Evolutionary conservation across 768 basidiomycete genomes (phyloP).

Genomic region (Calvatia gigantea): DNA sequence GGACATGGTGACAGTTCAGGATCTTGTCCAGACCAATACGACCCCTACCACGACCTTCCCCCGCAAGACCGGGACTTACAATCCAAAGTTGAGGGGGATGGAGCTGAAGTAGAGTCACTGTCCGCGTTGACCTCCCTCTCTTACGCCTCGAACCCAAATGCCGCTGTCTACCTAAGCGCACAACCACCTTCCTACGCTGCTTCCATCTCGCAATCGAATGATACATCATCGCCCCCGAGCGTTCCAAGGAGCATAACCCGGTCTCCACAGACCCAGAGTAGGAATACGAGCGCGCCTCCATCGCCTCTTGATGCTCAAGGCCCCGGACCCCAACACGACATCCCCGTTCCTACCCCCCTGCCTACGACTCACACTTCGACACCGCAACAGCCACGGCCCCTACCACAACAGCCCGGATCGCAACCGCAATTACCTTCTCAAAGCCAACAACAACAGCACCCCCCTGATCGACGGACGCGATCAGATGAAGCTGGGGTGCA

Average conservation of each 20-base stretch:
- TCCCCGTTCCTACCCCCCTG: neutral
- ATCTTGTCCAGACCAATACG: neutral
- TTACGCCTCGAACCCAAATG: constrained; percentile 22
- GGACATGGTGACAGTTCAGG: neutral
- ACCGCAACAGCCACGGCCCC: no score
- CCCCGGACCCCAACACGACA: neutral
- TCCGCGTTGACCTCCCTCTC: constrained; percentile 17
- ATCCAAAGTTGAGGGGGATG: no score
- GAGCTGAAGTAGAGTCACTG: neutral
- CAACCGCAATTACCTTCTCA: constrained; percentile 4
- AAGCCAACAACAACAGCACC: neutral
- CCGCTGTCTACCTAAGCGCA: constrained; percentile 13
- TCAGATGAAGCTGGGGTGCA: neutral
- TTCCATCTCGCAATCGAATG: constrained; percentile 19
- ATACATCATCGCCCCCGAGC: constrained; percentile 19
- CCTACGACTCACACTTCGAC: no score
- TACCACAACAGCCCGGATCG: neutral
- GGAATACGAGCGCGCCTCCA: neutral
- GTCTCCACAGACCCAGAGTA: constrained; percentile 1
- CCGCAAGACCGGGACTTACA: no score
- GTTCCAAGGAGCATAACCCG: constrained; percentile 18
- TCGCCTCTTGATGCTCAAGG: constrained; percentile 3
- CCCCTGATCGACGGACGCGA: neutral
- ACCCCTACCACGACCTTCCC: neutral
- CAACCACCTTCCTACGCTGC: constrained; percentile 29